These are phyloP conservation scores for Hypoxylon fragiforme DNA, from an alignment of 495 filamentous ascomycete species.

Conservation along the genomic window DNA sequence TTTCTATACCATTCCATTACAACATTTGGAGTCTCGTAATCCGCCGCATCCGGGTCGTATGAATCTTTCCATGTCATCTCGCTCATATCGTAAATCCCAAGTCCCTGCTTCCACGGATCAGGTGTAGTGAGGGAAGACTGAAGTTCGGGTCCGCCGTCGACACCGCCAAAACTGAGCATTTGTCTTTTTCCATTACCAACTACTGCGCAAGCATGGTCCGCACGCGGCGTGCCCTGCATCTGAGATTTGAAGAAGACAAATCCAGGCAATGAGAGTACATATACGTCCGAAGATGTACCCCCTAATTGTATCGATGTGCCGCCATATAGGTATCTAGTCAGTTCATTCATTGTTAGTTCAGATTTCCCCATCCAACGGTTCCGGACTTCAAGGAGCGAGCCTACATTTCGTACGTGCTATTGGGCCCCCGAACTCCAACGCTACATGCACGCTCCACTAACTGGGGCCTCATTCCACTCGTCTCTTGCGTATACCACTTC, in stretches of 20 bases:
- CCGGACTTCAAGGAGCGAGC: background rate
- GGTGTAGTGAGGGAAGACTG: conserved; percentile 23
- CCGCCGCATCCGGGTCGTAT: conserved; percentile 42
- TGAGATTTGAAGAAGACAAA: conserved; percentile 47
- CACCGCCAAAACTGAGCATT: conserved; percentile 44
- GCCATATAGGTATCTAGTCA: conserved; percentile 42
- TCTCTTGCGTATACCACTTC: conserved; percentile 39
- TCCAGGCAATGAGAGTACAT: conserved; percentile 51
- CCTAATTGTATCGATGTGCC: conserved; percentile 26
- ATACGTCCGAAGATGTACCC: conserved; percentile 34
- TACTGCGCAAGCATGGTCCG: conserved; percentile 37
- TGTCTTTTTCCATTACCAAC: conserved; percentile 46
- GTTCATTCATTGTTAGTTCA: conserved; percentile 3
- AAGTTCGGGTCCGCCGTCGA: conserved; percentile 29
- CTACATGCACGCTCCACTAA: conserved; percentile 32
- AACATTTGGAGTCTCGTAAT: conserved; percentile 37
- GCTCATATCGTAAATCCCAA: conserved; percentile 49
- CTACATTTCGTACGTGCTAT: conserved; percentile 44
- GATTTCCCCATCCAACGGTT: background rate
- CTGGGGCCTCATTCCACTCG: conserved; percentile 32
- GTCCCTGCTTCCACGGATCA: conserved; percentile 46
- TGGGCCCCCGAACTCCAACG: conserved; percentile 35
- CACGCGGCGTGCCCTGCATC: conserved; percentile 27
- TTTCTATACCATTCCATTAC: conserved; percentile 40
- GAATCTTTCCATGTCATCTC: conserved; percentile 42